Evolutionary conservation across 1,284 basidiomycete genomes (phyloP).

Genomic region (Volvariella volvacea): DNA sequence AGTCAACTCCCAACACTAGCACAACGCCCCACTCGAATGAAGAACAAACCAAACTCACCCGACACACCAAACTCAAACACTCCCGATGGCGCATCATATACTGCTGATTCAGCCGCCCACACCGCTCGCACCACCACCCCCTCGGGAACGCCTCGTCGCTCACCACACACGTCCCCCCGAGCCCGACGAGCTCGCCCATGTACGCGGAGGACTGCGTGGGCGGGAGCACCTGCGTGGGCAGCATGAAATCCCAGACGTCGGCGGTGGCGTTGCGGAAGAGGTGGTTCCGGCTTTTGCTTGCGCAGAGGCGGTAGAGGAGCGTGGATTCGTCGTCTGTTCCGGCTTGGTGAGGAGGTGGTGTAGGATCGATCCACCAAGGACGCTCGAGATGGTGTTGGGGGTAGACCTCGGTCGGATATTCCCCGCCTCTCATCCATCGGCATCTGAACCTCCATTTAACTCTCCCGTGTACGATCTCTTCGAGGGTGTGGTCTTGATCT

Average conservation of each 20-base stretch:
- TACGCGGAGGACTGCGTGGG: constrained; percentile 12
- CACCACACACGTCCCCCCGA: constrained; percentile 15
- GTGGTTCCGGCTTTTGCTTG: not conserved
- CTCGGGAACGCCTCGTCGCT: constrained; percentile 22
- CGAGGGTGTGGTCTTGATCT: too few species aligned
- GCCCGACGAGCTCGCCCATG: constrained; percentile 8
- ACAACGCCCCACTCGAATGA: not conserved
- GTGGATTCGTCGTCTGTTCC: too few species aligned
- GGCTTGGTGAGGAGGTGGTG: too few species aligned
- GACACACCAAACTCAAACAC: constrained; percentile 28
- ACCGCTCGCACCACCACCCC: constrained; percentile 34
- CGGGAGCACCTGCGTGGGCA: constrained; percentile 9
- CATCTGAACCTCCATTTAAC: constrained; percentile 30
- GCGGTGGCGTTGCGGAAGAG: constrained; percentile 5
- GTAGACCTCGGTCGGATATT: constrained; percentile 18
- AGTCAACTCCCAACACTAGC: not conserved
- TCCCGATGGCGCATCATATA: constrained; percentile 28
- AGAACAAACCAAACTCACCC: constrained; percentile 16
- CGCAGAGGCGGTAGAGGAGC: not conserved
- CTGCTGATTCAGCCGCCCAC: constrained; percentile 37
- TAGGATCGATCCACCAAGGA: constrained; percentile 31
- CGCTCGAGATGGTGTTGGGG: constrained; percentile 8
- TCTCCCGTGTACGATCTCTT: constrained; percentile 13
- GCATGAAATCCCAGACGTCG: not conserved
- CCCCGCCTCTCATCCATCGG: constrained; percentile 33